A percentile compares a stretch with the other conserved stretches of the same genome.
Conservation (phyloP, 352 stramenopile genomes). For the Phytophthora kernoviae region DNA sequence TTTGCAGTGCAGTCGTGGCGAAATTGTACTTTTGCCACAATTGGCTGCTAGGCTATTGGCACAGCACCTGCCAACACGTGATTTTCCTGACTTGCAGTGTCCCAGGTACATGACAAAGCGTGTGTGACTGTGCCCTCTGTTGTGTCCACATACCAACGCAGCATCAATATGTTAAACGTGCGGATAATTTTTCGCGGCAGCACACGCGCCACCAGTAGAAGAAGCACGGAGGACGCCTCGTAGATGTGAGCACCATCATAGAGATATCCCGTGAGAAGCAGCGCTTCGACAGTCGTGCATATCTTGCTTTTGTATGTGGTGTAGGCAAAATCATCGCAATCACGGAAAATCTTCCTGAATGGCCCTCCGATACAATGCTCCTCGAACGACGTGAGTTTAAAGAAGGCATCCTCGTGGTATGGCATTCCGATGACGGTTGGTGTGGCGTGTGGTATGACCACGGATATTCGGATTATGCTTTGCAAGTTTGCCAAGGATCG, state of each 20-base stretch:
- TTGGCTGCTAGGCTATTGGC: constrained; percentile 1
- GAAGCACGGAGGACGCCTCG: constrained; percentile 15
- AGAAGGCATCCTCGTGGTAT: background rate
- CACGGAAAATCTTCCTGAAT: constrained; percentile 14
- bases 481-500: background rate
- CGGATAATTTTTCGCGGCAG: constrained; percentile 16
- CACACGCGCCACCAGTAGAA: constrained; percentile 14
- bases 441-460: background rate
- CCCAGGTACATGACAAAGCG: constrained; percentile 12
- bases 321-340: constrained; percentile 26
- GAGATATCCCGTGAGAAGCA: constrained; percentile 21
- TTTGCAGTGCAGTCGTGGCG: too few species aligned
- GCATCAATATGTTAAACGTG: constrained; percentile 28
- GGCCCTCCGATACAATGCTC: constrained; percentile 11
- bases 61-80: constrained; percentile 8
- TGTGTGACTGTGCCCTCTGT: constrained; percentile 1
- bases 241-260: constrained; percentile 24
- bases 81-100: constrained; percentile 9
- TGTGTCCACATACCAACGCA: constrained; percentile 16
- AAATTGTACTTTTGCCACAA: too few species aligned
- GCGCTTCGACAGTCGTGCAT: constrained; percentile 17
- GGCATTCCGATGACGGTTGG: background rate
- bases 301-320: constrained; percentile 6
- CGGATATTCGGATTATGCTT: background rate
- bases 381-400: constrained; percentile 17